phyloP scores from a whole-genome alignment of 805 yeast genomes.

The Maudiozyma turicensis region DNA sequence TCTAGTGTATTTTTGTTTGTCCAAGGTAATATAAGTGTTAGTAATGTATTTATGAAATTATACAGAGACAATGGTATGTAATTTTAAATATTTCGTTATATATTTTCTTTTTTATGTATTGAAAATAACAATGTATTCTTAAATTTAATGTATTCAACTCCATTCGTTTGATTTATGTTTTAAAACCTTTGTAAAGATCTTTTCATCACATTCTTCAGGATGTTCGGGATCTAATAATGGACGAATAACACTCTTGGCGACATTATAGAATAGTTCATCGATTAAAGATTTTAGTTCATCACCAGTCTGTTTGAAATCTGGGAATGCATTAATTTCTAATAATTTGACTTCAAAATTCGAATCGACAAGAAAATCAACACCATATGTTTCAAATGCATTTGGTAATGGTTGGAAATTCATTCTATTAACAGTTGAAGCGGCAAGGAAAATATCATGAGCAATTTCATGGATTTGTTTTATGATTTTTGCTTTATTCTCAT shows the following conservation, averaged over 20 bases:
- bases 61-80: not conserved
- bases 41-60: not conserved
- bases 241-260: constrained; percentile 38
- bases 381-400: constrained; percentile 81
- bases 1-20: not conserved
- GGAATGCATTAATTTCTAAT: constrained; percentile 85
- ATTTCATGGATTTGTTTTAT: constrained; percentile 48
- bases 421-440: constrained; percentile 72
- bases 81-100: not conserved
- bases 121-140: not conserved
- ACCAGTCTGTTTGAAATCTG: constrained; percentile 96
- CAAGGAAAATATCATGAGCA: constrained; percentile 62
- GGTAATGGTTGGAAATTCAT: constrained; percentile 74
- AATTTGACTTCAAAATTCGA: constrained; percentile 44
- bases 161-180: constrained; percentile 30
- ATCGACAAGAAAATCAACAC: constrained; percentile 78
- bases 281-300: constrained; percentile 57
- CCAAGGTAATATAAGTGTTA: not conserved
- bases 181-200: constrained; percentile 34
- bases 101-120: not conserved
- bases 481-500: constrained; percentile 33
- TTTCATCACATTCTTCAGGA: constrained; percentile 3
- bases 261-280: constrained; percentile 52
- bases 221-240: constrained; percentile 34
- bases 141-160: constrained; percentile 12